Conservation (phyloP, 202 grass and related monocot species). For the Panicum virgatum region DNA sequence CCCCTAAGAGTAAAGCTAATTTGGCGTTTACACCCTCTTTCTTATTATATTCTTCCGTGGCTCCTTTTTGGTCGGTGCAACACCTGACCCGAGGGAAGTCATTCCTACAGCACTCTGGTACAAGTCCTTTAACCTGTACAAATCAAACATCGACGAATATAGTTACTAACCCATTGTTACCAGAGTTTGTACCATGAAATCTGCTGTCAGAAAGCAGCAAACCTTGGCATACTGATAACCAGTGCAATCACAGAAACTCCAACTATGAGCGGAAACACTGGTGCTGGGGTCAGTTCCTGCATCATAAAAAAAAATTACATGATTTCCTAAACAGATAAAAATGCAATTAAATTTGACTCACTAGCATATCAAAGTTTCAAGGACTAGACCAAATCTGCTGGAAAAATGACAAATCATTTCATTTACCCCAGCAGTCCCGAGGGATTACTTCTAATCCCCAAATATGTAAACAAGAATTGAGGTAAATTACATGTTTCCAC, state of each 20-base stretch:
- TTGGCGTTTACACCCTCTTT: conserved; percentile 59
- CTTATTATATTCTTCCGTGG: conserved; percentile 65
- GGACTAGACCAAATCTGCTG: background rate
- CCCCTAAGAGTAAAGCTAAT: conserved; percentile 35
- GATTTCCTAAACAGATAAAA: conserved; percentile 14
- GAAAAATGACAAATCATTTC: no score
- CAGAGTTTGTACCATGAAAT: conserved; percentile 13
- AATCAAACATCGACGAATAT: conserved; percentile 26
- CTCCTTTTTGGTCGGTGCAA: conserved; percentile 59
- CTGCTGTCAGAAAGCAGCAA: conserved; percentile 25
- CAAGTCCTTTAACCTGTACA: conserved; percentile 80
- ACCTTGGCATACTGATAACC: conserved; percentile 96
- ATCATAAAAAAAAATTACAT: conserved; percentile 29
- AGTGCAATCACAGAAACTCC: conserved; percentile 74
- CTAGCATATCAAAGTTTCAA: background rate
- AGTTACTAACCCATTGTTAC: background rate
- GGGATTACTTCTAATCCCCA: background rate
- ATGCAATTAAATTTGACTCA: background rate
- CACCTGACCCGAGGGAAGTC: conserved; percentile 54
- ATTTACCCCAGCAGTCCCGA: background rate
- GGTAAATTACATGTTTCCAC: background rate
- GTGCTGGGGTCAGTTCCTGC: conserved; percentile 84
- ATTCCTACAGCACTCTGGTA: conserved; percentile 71
- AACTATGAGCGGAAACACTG: conserved; percentile 77
- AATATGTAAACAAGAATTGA: background rate